phyloP scores from a whole-genome alignment of 2,329 filamentous ascomycete genomes.

The Cordyceps pruinosa region DNA sequence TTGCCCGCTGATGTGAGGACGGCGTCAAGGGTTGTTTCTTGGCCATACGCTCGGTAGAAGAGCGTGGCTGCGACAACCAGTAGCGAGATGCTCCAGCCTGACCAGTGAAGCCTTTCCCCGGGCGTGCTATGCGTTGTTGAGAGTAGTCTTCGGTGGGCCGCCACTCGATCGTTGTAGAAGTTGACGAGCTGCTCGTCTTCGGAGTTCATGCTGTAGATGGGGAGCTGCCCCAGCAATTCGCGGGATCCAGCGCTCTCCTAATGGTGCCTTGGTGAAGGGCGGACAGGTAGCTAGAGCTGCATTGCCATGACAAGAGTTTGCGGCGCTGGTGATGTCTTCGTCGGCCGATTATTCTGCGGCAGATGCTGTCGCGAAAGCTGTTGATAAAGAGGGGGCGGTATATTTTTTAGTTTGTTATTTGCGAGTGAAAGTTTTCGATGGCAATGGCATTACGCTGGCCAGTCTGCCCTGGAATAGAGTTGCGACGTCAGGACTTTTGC shows the following conservation, averaged over 20 bases:
- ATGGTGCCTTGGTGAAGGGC: constrained; percentile 2
- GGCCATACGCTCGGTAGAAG: constrained; percentile 28
- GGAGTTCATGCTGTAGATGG: constrained; percentile 28
- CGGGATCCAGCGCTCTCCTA: background rate
- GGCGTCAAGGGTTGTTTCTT: constrained; percentile 25
- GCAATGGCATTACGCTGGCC: background rate
- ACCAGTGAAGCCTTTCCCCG: constrained; percentile 28
- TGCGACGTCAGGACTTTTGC: constrained; percentile 11
- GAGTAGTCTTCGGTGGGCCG: constrained; percentile 26
- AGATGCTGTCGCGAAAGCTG: background rate
- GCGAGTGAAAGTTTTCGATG: background rate
- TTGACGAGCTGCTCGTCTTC: constrained; percentile 25
- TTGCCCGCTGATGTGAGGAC: constrained; percentile 26
- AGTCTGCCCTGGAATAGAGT: background rate
- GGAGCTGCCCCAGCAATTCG: constrained; percentile 7
- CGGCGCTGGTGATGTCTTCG: background rate
- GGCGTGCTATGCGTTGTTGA: constrained; percentile 20
- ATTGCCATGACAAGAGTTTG: constrained; percentile 4
- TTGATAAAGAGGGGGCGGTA: too few species aligned
- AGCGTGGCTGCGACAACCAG: constrained; percentile 27
- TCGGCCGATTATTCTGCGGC: background rate
- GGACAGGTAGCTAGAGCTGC: background rate
- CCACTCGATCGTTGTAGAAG: constrained; percentile 31
- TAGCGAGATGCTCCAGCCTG: constrained; percentile 29
- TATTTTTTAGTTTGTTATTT: background rate